A percentile compares a stretch with the other conserved stretches of the same genome.
phyloP scores from a whole-genome alignment of 2,329 filamentous ascomycete species.

The Penicillium janthinellum region DNA sequence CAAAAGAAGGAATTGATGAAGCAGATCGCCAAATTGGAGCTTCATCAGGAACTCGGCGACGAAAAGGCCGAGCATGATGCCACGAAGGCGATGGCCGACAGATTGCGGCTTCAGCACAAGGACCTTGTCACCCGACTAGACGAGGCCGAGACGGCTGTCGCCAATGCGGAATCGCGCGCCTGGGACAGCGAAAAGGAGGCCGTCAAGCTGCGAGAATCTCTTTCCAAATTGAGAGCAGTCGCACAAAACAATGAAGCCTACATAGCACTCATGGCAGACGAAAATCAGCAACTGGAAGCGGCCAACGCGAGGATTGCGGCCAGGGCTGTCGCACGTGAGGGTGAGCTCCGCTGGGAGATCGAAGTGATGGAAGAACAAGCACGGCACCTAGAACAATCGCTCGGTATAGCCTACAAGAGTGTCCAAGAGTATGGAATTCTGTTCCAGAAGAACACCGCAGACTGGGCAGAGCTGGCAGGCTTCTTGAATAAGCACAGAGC shows the following conservation, averaged over 20 bases:
- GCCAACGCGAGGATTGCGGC: background rate
- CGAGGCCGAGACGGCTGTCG: background rate
- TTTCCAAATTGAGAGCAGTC: background rate
- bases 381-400: background rate
- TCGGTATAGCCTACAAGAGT: background rate
- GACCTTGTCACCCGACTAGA: background rate
- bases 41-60: background rate
- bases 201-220: background rate
- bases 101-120: background rate
- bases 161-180: background rate
- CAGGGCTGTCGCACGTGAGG: background rate
- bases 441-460: background rate
- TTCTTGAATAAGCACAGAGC: background rate
- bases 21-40: background rate
- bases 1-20: background rate
- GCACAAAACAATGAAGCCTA: background rate
- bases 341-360: background rate
- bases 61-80: background rate
- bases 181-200: background rate
- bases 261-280: background rate
- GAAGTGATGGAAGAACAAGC: background rate
- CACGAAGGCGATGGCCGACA: background rate
- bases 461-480: background rate
- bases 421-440: background rate
- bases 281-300: background rate